Percentiles rank a stretch among this genome's conserved stretches.
These are phyloP conservation scores for Omphalotus guepiniiformis DNA, from an alignment of 768 basidiomycete species.

Conservation along the genomic window DNA sequence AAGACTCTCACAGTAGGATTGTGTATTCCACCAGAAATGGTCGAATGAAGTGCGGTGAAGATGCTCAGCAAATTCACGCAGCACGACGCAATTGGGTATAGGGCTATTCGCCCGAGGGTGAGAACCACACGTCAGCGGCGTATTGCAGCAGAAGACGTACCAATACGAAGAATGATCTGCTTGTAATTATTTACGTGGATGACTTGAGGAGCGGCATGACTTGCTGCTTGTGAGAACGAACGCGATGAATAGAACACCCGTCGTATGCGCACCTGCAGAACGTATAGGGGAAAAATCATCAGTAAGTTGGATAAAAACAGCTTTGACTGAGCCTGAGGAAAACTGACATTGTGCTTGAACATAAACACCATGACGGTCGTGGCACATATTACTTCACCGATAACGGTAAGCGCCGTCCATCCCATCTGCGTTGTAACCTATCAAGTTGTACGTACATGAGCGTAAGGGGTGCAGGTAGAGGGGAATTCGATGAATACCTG, in stretches of 20 bases:
- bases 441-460: neutral
- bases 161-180: slow-evolving; percentile 12
- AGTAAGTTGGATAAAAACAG: no score
- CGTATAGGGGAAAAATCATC: no score
- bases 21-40: slow-evolving; percentile 6
- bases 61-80: slow-evolving; percentile 12
- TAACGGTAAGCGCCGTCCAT: slow-evolving; percentile 12
- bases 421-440: slow-evolving; percentile 15
- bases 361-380: slow-evolving; percentile 11
- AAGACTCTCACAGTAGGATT: slow-evolving; percentile 9
- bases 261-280: no score
- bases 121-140: no score
- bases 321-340: no score
- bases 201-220: neutral
- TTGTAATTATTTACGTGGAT: slow-evolving; percentile 9
- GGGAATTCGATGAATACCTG: slow-evolving; percentile 8
- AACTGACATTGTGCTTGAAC: slow-evolving; percentile 19
- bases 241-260: neutral
- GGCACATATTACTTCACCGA: slow-evolving; percentile 10
- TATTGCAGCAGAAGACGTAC: neutral
- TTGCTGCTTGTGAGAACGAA: neutral
- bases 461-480: neutral
- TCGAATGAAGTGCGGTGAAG: slow-evolving; percentile 9
- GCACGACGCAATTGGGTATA: slow-evolving; percentile 10
- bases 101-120: neutral